phyloP scores from a whole-genome alignment of 2,329 filamentous ascomycete species.

The Fusarium sp. region DNA sequence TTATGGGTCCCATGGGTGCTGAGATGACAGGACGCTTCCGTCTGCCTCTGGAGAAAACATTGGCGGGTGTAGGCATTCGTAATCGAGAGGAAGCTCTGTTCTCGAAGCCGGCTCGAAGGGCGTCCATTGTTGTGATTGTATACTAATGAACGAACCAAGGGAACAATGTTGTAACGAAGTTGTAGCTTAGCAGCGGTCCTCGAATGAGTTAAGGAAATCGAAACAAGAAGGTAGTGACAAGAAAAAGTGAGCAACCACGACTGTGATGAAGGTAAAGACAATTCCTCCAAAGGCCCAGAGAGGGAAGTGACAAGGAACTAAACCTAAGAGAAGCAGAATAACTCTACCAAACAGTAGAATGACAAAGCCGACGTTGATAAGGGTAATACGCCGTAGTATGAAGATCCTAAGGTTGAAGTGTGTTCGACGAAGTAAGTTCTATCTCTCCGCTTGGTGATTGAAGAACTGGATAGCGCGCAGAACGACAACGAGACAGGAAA shows the following conservation, averaged over 20 bases:
- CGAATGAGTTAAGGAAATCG: too few relatives aligned
- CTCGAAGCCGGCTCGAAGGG: constrained; percentile 24
- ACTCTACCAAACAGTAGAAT: background rate
- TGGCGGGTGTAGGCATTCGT: constrained; percentile 33
- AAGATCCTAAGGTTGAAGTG: background rate
- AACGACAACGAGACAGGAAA: background rate
- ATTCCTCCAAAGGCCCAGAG: background rate
- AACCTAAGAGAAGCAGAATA: background rate
- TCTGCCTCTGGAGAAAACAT: constrained; percentile 32
- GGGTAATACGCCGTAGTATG: background rate
- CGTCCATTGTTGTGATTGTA: constrained; percentile 37
- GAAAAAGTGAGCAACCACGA: background rate
- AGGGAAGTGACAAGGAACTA: background rate
- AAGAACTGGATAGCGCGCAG: background rate
- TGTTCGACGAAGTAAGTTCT: background rate
- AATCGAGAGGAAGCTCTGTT: constrained; percentile 21
- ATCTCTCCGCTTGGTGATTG: background rate
- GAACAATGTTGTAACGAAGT: background rate
- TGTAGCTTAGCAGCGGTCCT: background rate
- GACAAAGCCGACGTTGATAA: background rate
- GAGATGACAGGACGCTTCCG: constrained; percentile 53
- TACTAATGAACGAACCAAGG: background rate
- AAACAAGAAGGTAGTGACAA: background rate
- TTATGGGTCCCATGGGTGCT: constrained; percentile 55
- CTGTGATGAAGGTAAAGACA: background rate